Percentiles rank a stretch among this genome's conserved stretches.
Conservation (phyloP, 2,329 filamentous ascomycete species). For the Macroventuria anomochaeta region DNA sequence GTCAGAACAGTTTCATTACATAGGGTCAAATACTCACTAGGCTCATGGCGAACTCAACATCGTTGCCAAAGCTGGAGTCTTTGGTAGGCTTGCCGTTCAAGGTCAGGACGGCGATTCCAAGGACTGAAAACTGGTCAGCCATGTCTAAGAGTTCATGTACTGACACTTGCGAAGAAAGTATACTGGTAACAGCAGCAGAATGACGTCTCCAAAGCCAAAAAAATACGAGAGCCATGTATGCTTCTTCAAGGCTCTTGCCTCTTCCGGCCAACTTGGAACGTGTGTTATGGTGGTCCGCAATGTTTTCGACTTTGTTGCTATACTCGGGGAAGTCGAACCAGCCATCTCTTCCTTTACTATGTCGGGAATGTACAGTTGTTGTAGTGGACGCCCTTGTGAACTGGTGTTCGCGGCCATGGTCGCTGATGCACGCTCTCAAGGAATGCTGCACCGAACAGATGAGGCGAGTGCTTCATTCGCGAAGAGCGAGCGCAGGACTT, state of each 20-base stretch:
- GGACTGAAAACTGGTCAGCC: conserved; percentile 23
- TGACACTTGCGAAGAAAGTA: conserved; percentile 43
- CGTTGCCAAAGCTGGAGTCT: conserved; percentile 31
- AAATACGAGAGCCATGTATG: conserved; percentile 32
- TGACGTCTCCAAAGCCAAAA: conserved; percentile 32
- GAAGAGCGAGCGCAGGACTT: conserved; percentile 33
- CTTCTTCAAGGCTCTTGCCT: conserved; percentile 32
- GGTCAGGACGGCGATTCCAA: conserved; percentile 30
- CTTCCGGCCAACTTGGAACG: conserved; percentile 41
- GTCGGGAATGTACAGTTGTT: too few species aligned
- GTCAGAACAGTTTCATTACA: neutral
- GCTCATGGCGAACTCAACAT: conserved; percentile 36
- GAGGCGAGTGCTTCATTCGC: conserved; percentile 30
- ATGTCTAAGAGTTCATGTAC: neutral
- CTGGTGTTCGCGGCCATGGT: conserved; percentile 20
- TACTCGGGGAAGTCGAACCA: neutral
- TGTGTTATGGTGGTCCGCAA: conserved; percentile 30
- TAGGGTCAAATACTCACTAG: conserved; percentile 23
- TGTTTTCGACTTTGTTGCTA: conserved; percentile 27
- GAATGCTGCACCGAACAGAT: conserved; percentile 9
- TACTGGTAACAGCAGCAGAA: conserved; percentile 40
- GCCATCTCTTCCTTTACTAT: conserved; percentile 11
- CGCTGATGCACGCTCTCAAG: conserved; percentile 16
- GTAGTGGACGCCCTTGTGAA: conserved; percentile 23
- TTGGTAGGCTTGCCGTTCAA: conserved; percentile 37